Conservation (phyloP, 2,329 filamentous ascomycete genomes). For the Curvularia sp. region DNA sequence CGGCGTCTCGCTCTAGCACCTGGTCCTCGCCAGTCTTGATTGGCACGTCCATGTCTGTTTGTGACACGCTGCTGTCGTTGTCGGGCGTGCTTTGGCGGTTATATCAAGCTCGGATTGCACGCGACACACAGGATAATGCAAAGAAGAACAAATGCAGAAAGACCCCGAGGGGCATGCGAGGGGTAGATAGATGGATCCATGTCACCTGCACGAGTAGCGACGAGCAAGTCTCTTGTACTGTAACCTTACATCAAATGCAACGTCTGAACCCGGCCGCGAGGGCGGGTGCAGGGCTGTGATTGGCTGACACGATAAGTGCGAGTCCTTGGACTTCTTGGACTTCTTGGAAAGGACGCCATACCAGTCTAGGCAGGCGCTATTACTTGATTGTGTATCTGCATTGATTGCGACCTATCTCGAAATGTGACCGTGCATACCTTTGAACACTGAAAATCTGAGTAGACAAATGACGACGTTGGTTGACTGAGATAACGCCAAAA, state of each 20-base stretch:
- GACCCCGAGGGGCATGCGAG: conserved; percentile 5
- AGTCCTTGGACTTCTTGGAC: conserved; percentile 5
- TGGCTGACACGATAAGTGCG: conserved; percentile 11
- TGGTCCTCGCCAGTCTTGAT: conserved; percentile 3
- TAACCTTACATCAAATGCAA: conserved; percentile 11
- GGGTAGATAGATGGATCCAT: conserved; percentile 7
- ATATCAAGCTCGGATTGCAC: conserved; percentile 2
- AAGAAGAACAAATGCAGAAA: neutral
- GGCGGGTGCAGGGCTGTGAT: conserved; percentile 2
- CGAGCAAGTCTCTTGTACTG: neutral
- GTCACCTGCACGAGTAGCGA: neutral
- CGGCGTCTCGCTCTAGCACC: conserved; percentile 15
- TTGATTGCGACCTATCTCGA: conserved; percentile 10
- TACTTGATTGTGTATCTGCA: conserved; percentile 6
- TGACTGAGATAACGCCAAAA: conserved; percentile 3
- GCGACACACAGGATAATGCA: conserved; percentile 4
- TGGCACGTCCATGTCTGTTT: conserved; percentile 8
- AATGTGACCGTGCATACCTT: conserved; percentile 13
- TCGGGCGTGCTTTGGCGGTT: neutral
- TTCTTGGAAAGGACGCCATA: conserved; percentile 10
- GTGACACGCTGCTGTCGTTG: neutral
- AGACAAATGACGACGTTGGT: neutral
- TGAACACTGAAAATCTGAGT: conserved; percentile 5
- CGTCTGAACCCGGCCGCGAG: conserved; percentile 3
- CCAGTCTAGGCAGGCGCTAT: neutral